phyloP scores from a whole-genome alignment of 345 rosid genomes.

The Camelina hispida region DNA sequence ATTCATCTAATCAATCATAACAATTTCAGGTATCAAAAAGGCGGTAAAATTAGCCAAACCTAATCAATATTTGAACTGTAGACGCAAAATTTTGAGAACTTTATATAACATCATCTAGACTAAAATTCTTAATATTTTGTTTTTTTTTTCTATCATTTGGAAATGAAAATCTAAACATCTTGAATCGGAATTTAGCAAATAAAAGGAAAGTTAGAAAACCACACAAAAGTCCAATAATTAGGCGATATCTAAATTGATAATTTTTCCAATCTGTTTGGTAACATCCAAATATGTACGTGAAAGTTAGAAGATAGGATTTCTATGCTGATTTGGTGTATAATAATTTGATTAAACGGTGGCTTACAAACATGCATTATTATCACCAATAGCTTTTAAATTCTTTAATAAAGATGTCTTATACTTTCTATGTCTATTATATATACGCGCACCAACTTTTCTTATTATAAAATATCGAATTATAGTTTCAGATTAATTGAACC shows the following conservation, averaged over 20 bases:
- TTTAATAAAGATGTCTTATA: conserved; percentile 25
- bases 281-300: background rate
- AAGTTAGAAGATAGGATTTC: conserved; percentile 31
- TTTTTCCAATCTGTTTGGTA: background rate
- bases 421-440: conserved; percentile 3
- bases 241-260: conserved; percentile 1
- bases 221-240: background rate
- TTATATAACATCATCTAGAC: background rate
- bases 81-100: background rate
- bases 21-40: background rate
- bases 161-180: background rate
- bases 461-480: conserved; percentile 9
- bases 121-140: background rate
- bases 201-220: background rate
- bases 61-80: background rate
- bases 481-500: conserved; percentile 38
- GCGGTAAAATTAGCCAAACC: background rate
- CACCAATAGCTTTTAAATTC: background rate
- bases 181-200: background rate
- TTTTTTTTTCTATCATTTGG: background rate
- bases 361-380: conserved; percentile 33
- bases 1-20: background rate
- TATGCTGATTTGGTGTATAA: conserved; percentile 29
- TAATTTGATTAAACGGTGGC: conserved; percentile 37
- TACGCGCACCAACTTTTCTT: conserved; percentile 33